phyloP scores from a whole-genome alignment of 768 basidiomycete genomes.

The Boletus sensibilis region DNA sequence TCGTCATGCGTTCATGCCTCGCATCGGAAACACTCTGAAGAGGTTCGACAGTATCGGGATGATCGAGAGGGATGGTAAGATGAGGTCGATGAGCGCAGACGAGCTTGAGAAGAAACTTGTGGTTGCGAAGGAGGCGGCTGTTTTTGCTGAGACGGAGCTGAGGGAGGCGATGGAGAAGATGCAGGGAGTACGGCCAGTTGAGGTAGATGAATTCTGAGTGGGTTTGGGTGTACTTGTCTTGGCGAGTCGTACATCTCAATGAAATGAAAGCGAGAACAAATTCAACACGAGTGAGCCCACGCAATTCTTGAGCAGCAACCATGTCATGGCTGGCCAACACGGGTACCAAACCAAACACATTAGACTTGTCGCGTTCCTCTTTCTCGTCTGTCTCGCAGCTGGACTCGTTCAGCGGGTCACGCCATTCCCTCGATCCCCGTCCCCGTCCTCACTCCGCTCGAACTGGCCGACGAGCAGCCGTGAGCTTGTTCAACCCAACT shows the following conservation, averaged over 20 bases:
- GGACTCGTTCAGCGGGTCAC: slow-evolving; percentile 18
- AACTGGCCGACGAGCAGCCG: neutral
- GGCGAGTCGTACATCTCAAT: neutral
- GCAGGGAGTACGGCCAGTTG: slow-evolving; percentile 52
- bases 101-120: slow-evolving; percentile 75
- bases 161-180: slow-evolving; percentile 72
- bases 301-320: neutral
- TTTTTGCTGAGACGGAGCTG: slow-evolving; percentile 72
- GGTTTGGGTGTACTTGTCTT: neutral
- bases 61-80: slow-evolving; percentile 42
- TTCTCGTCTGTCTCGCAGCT: slow-evolving; percentile 25
- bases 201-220: slow-evolving; percentile 34
- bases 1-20: slow-evolving; percentile 62
- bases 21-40: slow-evolving; percentile 62
- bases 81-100: slow-evolving; percentile 57
- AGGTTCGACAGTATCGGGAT: slow-evolving; percentile 68
- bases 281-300: too few species aligned
- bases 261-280: too few species aligned
- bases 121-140: slow-evolving; percentile 68
- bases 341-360: slow-evolving; percentile 11
- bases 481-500: neutral
- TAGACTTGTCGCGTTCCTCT: slow-evolving; percentile 20
- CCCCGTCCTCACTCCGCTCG: neutral
- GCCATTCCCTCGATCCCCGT: neutral
- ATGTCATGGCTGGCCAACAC: slow-evolving; percentile 25